Evolutionary conservation across 495 filamentous ascomycete genomes (phyloP), one percentile per base, ranked within the genome.

Genomic region (Talaromyces wortmannii): DNA sequence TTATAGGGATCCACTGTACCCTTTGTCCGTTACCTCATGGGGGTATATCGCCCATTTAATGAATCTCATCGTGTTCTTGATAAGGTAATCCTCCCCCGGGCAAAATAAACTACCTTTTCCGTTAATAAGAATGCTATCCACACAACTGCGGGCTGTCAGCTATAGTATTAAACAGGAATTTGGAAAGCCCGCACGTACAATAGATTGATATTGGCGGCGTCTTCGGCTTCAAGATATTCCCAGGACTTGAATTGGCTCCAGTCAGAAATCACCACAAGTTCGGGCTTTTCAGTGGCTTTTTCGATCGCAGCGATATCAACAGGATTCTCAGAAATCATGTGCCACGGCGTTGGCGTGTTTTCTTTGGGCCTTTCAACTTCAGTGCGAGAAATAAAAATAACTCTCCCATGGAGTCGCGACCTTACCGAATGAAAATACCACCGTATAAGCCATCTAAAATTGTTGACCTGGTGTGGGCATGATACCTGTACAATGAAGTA

Each of bases 91-190:
- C 7, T 67, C 55, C 0, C 70, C 61, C 23, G 66, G 70, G 56
- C 78, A 82, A 45, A 76, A 65, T 17, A 79, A 71, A 17, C 61
- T 61, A 11, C 79, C 80, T 51, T 72, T 71, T 7, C 79, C 78
- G 53, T 83, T 81, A 55, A 83, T 60, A 0, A 83, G 70, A 11
- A 81, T 59, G 50, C 67, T 73, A 53, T 81, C 76, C 46, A 72
- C 68, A 57, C 76, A 75, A 55, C 65, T 69, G 11, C 13, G 36
- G 15, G 31, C 23, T 23, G 23, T 23, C 23, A 23, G 23, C 23
- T 23, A 23, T 23, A 23, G 1, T 23, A 23, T 23, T 23, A 23
- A 23, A 23, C 23, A 23, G 23, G 23, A 23, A 23, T 23, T 23
- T 58, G 49, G 67, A 33, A 53, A 45, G 12, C 44, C 48, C 57